Conservation (phyloP, 805 yeast species). For the Maudiozyma barnettii region DNA sequence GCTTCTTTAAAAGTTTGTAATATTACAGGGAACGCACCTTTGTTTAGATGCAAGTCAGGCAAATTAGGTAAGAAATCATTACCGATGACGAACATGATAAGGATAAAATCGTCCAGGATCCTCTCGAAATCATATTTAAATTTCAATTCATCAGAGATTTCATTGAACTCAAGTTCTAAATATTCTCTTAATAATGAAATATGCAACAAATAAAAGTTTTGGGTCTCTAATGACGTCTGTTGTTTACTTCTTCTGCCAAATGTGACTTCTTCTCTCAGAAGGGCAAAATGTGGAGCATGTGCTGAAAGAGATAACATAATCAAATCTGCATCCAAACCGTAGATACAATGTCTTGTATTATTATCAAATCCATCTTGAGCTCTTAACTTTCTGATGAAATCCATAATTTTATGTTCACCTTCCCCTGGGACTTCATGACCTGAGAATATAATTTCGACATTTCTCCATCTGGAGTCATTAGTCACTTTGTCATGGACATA, state of each 20-base stretch:
- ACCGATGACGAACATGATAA: slow-evolving; percentile 90
- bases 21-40: slow-evolving; percentile 93
- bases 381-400: slow-evolving; percentile 70
- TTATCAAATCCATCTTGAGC: slow-evolving; percentile 66
- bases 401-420: slow-evolving; percentile 97
- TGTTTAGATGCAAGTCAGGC: slow-evolving; percentile 86
- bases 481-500: slow-evolving; percentile 82
- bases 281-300: slow-evolving; percentile 92
- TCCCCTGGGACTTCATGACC: slow-evolving; percentile 98
- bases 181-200: slow-evolving; percentile 85
- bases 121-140: slow-evolving; percentile 79
- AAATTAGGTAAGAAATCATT: slow-evolving; percentile 95
- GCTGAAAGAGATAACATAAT: slow-evolving; percentile 86
- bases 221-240: slow-evolving; percentile 52
- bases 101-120: slow-evolving; percentile 82
- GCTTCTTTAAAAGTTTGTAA: slow-evolving; percentile 81
- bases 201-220: slow-evolving; percentile 75
- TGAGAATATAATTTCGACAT: slow-evolving; percentile 63
- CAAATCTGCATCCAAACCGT: slow-evolving; percentile 93
- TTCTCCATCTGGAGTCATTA: slow-evolving; percentile 80
- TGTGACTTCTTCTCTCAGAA: slow-evolving; percentile 89
- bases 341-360: slow-evolving; percentile 84
- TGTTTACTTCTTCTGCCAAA: slow-evolving; percentile 48
- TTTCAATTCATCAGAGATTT: slow-evolving; percentile 49
- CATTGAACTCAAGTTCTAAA: slow-evolving; percentile 73